These are phyloP conservation scores for Paraphysoderma sedebokerense DNA, from an alignment of 371 early-diverging fungal genomes.

Conservation along the genomic window DNA sequence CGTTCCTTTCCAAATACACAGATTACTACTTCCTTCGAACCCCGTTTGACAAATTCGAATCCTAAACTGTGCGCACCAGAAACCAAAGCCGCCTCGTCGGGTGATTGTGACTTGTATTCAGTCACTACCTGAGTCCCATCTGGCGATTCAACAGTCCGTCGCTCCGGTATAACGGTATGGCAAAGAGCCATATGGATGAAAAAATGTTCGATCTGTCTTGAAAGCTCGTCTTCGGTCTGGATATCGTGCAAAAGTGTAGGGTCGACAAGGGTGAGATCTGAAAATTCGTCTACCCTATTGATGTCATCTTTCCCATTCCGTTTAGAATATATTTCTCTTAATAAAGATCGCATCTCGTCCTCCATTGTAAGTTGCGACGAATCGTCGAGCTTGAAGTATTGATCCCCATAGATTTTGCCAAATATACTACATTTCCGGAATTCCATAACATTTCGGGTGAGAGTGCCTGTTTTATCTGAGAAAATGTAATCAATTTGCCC, in stretches of 20 bases:
- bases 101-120: slow-evolving; percentile 63
- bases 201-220: slow-evolving; percentile 35
- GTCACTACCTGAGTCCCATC: slow-evolving; percentile 4
- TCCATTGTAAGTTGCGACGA: neutral
- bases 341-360: neutral
- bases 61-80: slow-evolving; percentile 44
- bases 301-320: too few species aligned
- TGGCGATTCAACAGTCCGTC: neutral
- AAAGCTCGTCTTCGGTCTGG: too few species aligned
- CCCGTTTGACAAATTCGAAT: slow-evolving; percentile 2
- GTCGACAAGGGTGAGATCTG: too few species aligned
- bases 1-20: slow-evolving; percentile 19
- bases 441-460: slow-evolving; percentile 90
- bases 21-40: slow-evolving; percentile 12
- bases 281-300: too few species aligned
- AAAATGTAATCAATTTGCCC: slow-evolving; percentile 92
- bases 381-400: neutral
- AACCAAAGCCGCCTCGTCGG: slow-evolving; percentile 77
- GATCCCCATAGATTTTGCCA: slow-evolving; percentile 60
- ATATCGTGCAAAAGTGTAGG: neutral
- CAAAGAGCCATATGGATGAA: slow-evolving; percentile 74
- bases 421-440: slow-evolving; percentile 74
- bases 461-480: slow-evolving; percentile 95
- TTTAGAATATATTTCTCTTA: too few species aligned
- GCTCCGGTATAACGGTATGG: slow-evolving; percentile 82